Percentiles rank a stretch among this genome's conserved stretches.
phyloP scores from a whole-genome alignment of 768 basidiomycete species.

The Calvatia gigantea region DNA sequence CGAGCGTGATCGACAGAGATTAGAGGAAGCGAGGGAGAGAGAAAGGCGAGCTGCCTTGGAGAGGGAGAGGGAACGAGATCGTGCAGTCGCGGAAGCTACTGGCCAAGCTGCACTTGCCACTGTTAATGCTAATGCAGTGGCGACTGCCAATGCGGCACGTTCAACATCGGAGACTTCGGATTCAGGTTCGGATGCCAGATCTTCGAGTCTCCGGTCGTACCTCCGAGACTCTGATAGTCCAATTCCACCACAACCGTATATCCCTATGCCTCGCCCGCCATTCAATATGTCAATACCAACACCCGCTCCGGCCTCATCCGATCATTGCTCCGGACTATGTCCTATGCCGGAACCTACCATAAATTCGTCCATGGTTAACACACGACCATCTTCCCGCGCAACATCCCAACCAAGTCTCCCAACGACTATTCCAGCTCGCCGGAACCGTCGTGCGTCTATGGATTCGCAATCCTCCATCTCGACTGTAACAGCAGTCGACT shows the following conservation, averaged over 20 bases:
- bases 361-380: neutral
- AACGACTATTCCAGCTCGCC: neutral
- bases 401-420: neutral
- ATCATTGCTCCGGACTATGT: neutral
- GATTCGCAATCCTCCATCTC: neutral
- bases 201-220: neutral
- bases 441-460: neutral
- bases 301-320: neutral
- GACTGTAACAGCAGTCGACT: constrained; percentile 2
- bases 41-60: neutral
- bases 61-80: neutral
- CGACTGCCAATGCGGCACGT: neutral
- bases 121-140: neutral
- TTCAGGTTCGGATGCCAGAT: neutral
- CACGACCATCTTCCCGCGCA: neutral
- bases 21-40: neutral
- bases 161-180: neutral
- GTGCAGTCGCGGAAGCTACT: neutral
- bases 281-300: neutral
- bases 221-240: neutral
- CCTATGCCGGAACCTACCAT: constrained; percentile 2
- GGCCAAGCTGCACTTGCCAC: neutral
- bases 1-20: neutral
- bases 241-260: neutral
- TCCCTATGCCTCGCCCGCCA: constrained; percentile 9